A percentile compares a stretch with the other conserved stretches of the same genome.
These are phyloP conservation scores for Mortierella hygrophila DNA, from an alignment of 192 early-diverging fungal species.

Conservation along the genomic window DNA sequence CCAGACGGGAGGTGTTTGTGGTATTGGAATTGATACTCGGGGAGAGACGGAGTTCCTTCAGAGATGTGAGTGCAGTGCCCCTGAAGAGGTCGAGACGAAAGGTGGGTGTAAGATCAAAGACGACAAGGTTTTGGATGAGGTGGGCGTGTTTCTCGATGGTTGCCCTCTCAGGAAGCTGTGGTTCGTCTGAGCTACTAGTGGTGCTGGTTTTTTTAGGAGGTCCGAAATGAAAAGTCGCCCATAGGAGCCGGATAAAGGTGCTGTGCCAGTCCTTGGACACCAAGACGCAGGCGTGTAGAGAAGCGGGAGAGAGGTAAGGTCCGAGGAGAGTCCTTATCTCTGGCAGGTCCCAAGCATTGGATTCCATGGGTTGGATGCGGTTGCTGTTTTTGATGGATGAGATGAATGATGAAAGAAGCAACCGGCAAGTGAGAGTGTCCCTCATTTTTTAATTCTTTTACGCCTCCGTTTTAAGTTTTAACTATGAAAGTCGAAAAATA, in stretches of 20 bases:
- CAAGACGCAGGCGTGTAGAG: background rate
- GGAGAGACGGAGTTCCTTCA: background rate
- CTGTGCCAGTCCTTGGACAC: background rate
- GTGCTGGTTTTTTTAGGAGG: background rate
- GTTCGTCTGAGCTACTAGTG: background rate
- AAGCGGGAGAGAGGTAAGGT: background rate
- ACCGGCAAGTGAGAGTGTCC: too few relatives aligned
- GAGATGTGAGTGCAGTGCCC: background rate
- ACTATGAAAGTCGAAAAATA: too few relatives aligned
- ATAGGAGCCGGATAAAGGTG: background rate
- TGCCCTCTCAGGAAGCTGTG: background rate
- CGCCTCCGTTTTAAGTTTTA: too few relatives aligned
- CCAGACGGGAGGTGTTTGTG: too few relatives aligned
- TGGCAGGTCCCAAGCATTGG: background rate
- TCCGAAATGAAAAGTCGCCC: background rate
- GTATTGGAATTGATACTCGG: background rate
- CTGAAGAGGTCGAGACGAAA: background rate
- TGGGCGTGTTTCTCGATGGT: background rate
- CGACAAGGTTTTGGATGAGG: background rate
- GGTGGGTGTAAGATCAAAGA: background rate
- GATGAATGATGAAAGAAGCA: background rate
- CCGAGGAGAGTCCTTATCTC: background rate
- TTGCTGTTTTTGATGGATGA: background rate
- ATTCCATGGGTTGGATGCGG: background rate
- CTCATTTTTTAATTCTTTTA: too few relatives aligned